Evolutionary conservation across 192 early-diverging fungal genomes (phyloP).

Genomic region (Chytriomyces hyalinus): DNA sequence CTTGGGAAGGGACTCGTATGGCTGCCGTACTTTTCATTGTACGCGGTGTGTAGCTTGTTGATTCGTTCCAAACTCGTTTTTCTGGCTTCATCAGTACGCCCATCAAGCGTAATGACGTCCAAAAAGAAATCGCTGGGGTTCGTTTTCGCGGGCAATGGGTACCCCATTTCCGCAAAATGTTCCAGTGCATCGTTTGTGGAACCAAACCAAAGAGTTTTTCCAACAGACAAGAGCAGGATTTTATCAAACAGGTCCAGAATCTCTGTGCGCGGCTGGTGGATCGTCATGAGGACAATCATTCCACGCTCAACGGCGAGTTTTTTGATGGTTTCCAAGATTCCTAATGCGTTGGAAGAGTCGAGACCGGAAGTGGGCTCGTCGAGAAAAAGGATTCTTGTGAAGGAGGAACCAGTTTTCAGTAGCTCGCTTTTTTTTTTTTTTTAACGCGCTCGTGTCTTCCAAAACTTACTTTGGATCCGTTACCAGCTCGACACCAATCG

Average conservation of each 20-base stretch:
- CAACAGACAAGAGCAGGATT: conserved; percentile 72
- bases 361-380: conserved; percentile 60
- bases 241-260: conserved; percentile 80
- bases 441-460: no score
- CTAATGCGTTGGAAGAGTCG: conserved; percentile 66
- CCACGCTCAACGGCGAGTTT: conserved; percentile 57
- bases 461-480: conserved; percentile 27
- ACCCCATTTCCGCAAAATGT: conserved; percentile 51
- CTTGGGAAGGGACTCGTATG: conserved; percentile 31
- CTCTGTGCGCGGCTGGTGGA: conserved; percentile 77
- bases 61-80: conserved; percentile 28
- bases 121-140: conserved; percentile 52
- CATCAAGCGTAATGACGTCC: conserved; percentile 39
- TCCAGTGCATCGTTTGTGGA: conserved; percentile 32
- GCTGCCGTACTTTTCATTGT: conserved; percentile 29
- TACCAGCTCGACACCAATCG: conserved; percentile 52
- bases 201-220: conserved; percentile 59
- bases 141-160: conserved; percentile 46
- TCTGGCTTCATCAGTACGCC: conserved; percentile 23
- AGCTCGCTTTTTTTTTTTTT: not conserved
- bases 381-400: conserved; percentile 18
- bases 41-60: conserved; percentile 27
- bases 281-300: conserved; percentile 74
- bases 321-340: conserved; percentile 65
- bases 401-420: not conserved